Evolutionary conservation across 1,284 basidiomycete species (phyloP), one percentile per base, ranked within the genome.

Genomic region (Cryptococcus sp.): DNA sequence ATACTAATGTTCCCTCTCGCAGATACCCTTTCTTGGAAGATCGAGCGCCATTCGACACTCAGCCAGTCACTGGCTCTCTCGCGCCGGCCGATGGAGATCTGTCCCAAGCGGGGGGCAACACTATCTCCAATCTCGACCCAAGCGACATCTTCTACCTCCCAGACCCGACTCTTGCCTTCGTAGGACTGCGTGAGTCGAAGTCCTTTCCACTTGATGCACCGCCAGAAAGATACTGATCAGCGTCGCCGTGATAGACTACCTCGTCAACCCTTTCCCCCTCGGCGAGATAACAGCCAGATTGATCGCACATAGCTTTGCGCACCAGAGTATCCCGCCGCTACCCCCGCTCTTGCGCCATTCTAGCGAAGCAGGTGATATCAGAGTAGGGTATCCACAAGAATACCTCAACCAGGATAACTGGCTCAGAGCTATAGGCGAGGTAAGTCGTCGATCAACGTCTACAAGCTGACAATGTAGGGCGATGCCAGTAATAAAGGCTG

Each of bases 231-330:
- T 6, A n/a, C 42, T 45, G 11, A 45, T 45, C 2, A 45, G n/a
- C 11, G 5, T 17, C 25, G 41, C 38, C 23, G 55, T 47, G 0
- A 22, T 55, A 67, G 68, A 68, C 41, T 66, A 68, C 50, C 64
- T 67, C 61, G 68, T 75, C 45, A 69, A 73, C 45, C 74, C 75
- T 10, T 77, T 79, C 61, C 74, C 75, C 0, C 65, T 79, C 10
- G 71, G 71, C 22, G 75, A 79, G 58, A 66, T 70, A 3, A 69
- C 73, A 52, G 66, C 74, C 0, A 71, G 72, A 46, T 68, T 75
- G 45, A 68, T 67, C 41, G 62, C 65, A 0, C 52, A 55, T 43
- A 52, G 60, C 22, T 67, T 61, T 43, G 50, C 50, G 15, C 47
- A 51, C 50, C 47, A 42, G 20, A 20, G 20, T 16, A 46, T 67